Base-by-base conservation (phyloP, 805 yeast species). In the Sugiyamaella boreocaroliniensis region DNA sequence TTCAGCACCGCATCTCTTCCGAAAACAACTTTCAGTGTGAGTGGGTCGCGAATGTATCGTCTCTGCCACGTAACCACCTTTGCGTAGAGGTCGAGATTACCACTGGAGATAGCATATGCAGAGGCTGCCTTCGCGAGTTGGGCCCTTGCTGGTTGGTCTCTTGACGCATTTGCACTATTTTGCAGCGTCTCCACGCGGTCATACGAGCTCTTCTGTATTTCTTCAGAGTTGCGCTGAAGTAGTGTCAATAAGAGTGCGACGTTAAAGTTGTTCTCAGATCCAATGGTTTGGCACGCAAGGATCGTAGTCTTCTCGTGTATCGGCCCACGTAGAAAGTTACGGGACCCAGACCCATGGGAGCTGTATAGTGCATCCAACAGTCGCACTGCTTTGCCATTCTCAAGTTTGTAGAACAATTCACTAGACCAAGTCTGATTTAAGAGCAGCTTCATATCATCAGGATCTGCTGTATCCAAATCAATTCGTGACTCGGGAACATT, bases 41-140 rank as follows among this genome's bases (percentile, higher is more conserved):
- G 46, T 43, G 46, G 46, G 20, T 43, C 46, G 11, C 46, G 46
- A 43, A 43, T 19, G 15, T 18, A 43, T 29, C 46, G 46, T 22
- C 26, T 8, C 15, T 43, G 46, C 46, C 46, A 43, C 5, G 3
- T 20, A 10, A 43, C 22, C 14, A n/a, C 11, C 8, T 20, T 11
- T 10, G 15, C 12, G 20, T 43, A 43, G 12, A 20, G 15, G 26
- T 43, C 46, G 20, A 43, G 46, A 26, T 43, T 29, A 10, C 46
- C 46, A n/a, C 22, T 43, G 2, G 46, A 29, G 7, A 20, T 43
- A 22, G 46, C 46, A 43, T 43, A 43, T 10, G 10, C 46, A 10
- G 46, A 43, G 15, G 46, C 46, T 18, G 46, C 46, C 9, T 18
- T 16, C 29, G 46, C 46, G 32, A 43, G 26, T 11, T 19, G 29